Conservation (phyloP, 352 stramenopile genomes). For the Elongisporangium anandrum region DNA sequence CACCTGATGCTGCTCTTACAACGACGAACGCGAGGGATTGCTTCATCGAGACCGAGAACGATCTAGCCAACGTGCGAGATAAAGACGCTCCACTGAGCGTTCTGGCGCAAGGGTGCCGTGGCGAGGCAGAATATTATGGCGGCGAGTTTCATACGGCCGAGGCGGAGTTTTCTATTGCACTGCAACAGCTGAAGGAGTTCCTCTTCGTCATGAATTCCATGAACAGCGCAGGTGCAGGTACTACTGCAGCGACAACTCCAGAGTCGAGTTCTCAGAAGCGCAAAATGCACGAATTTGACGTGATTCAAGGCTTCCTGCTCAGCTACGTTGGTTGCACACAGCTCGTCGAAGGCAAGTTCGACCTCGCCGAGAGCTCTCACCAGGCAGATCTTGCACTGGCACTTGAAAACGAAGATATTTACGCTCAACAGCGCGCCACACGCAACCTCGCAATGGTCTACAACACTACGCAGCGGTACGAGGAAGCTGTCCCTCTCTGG, state of each 20-base stretch:
- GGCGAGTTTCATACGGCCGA: slow-evolving; percentile 39
- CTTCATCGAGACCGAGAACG: slow-evolving; percentile 24
- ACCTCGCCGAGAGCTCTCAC: slow-evolving; percentile 31
- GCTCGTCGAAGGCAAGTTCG: slow-evolving; percentile 38
- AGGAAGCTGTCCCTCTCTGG: slow-evolving; percentile 49
- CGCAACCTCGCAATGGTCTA: slow-evolving; percentile 52
- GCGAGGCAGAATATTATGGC: slow-evolving; percentile 33
- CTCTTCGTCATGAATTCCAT: background rate
- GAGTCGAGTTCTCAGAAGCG: background rate
- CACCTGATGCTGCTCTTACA: background rate
- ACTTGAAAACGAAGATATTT: slow-evolving; percentile 45
- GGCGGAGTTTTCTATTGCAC: slow-evolving; percentile 28
- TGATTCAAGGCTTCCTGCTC: slow-evolving; percentile 38
- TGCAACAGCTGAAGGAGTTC: slow-evolving; percentile 23
- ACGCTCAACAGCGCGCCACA: slow-evolving; percentile 41
- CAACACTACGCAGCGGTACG: slow-evolving; percentile 33
- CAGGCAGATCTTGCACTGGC: slow-evolving; percentile 46
- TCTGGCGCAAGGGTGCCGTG: slow-evolving; percentile 22
- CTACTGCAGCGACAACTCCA: background rate
- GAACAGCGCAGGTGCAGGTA: background rate
- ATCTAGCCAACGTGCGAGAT: slow-evolving; percentile 10
- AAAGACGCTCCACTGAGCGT: slow-evolving; percentile 19
- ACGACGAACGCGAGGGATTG: slow-evolving; percentile 21
- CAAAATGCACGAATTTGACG: slow-evolving; percentile 25
- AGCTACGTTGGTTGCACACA: slow-evolving; percentile 42